A percentile compares a stretch with the other conserved stretches of the same genome.
Evolutionary conservation across 2,329 filamentous ascomycete species (phyloP).

Genomic region (Diaporthe citri): DNA sequence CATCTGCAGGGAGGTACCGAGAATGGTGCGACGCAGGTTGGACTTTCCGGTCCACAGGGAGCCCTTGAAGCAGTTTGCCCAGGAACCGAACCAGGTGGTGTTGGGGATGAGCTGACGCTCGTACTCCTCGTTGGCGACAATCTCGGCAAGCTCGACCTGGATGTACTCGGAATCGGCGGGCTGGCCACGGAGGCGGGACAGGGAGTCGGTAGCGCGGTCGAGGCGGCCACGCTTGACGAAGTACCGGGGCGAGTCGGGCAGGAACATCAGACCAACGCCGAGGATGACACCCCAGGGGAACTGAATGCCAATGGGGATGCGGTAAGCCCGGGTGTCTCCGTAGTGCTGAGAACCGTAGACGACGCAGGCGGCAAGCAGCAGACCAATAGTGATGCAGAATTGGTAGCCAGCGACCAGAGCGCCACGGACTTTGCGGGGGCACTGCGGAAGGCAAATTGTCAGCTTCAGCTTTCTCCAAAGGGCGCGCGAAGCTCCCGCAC

Average conservation of each 20-base stretch:
- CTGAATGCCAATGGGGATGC: constrained; percentile 85
- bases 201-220: constrained; percentile 70
- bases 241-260: constrained; percentile 89
- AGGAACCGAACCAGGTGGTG: constrained; percentile 74
- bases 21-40: constrained; percentile 77
- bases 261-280: constrained; percentile 76
- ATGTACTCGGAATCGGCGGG: constrained; percentile 79
- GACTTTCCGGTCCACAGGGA: constrained; percentile 72
- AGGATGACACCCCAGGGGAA: constrained; percentile 86
- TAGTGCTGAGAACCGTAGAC: constrained; percentile 78
- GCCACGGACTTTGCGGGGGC: constrained; percentile 79
- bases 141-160: constrained; percentile 83
- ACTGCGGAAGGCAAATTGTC: constrained; percentile 46
- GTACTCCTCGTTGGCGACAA: constrained; percentile 90
- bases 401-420: constrained; percentile 86
- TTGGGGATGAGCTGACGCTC: constrained; percentile 78
- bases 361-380: constrained; percentile 80
- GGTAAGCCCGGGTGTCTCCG: constrained; percentile 76
- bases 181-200: constrained; percentile 81
- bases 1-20: constrained; percentile 82
- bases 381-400: constrained; percentile 84
- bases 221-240: constrained; percentile 83
- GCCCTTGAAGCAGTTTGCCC: constrained; percentile 77
- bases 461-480: constrained; percentile 37
- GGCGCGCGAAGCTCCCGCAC: constrained; percentile 37